Percentiles rank a stretch among this genome's conserved stretches.
These are phyloP conservation scores for Eremothecium gossypii DNA, from an alignment of 1,139 yeast species.

Conservation along the genomic window DNA sequence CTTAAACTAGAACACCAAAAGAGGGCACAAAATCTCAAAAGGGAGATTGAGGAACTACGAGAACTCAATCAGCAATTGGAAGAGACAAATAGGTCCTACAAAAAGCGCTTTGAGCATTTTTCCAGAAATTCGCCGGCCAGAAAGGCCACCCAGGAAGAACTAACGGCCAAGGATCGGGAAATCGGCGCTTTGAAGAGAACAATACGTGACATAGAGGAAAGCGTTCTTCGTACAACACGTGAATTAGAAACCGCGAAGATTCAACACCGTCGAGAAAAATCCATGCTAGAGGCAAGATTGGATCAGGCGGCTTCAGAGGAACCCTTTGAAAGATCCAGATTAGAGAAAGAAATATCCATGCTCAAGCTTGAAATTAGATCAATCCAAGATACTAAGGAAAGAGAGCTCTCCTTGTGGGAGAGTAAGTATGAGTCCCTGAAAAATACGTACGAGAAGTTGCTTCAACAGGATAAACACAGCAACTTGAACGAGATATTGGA, in stretches of 20 bases:
- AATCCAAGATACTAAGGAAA: constrained; percentile 16
- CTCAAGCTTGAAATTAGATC: constrained; percentile 19
- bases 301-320: constrained; percentile 26
- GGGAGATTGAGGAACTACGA: constrained; percentile 7
- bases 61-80: constrained; percentile 11
- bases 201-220: constrained; percentile 13
- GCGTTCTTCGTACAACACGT: constrained; percentile 10
- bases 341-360: constrained; percentile 15
- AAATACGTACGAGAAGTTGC: constrained; percentile 14
- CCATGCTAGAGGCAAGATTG: constrained; percentile 13
- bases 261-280: constrained; percentile 34
- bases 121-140: constrained; percentile 8
- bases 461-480: constrained; percentile 7
- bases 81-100: constrained; percentile 7
- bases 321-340: constrained; percentile 17
- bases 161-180: constrained; percentile 9
- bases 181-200: constrained; percentile 6
- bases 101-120: constrained; percentile 9
- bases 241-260: constrained; percentile 17
- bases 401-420: constrained; percentile 12
- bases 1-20: constrained; percentile 8
- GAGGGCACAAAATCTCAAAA: constrained; percentile 9
- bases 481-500: constrained; percentile 6
- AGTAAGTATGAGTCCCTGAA: constrained; percentile 19
- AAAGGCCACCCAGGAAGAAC: constrained; percentile 12